Base-by-base conservation (phyloP, 495 filamentous ascomycete genomes). In the Lichenothelia convexa region DNA sequence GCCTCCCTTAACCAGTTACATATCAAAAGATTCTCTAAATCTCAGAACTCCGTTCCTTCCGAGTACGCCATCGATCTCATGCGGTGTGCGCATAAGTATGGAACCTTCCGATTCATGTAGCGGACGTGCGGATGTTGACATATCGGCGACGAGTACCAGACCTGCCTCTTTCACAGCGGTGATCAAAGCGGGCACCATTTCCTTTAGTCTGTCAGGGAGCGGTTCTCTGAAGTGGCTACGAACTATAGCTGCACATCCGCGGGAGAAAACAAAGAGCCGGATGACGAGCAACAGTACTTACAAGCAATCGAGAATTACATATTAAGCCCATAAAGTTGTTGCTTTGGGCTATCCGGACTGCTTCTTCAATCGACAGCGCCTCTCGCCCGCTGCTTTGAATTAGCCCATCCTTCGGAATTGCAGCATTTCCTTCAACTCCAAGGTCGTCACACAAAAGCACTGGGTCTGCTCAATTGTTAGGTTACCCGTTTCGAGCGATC, bases 301-400 rank as follows among this genome's bases (percentile, higher is more conserved):
- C 86, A 64, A 97, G 53, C 40, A 95, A 61, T 46, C 75, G 68
- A 17, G 81, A 85, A 43, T 73, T 78, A 55, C 85, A 93, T 39
- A 95, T 79, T 51, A 97, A 52, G 13, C 89, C 89, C 89, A 97
- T 95, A 40, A 97, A 83, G 50, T 97, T 97, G 56, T 95, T 97
- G 44, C 73, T 80, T 53, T 86, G 80, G 23, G 91, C 86, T 51
- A 89, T 85, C 41, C 85, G 68, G 13, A 93, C 91, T 16, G 81
- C 82, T 50, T 95, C 87, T 58, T 95, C 95, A 39, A 95, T 78
- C 2, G 82, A 92, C 45, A 77, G 77, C 2, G 74, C 75, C 41
- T 68, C 67, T 35, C 70, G 65, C 4, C 80, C 80, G 46, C 73
- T 79, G 43, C 65, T 81, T n/a, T 37, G 64, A 51, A 22, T 76